Evolutionary conservation across 208 protist genomes (phyloP).

Genomic region (Trypanosoma cruzi): DNA sequence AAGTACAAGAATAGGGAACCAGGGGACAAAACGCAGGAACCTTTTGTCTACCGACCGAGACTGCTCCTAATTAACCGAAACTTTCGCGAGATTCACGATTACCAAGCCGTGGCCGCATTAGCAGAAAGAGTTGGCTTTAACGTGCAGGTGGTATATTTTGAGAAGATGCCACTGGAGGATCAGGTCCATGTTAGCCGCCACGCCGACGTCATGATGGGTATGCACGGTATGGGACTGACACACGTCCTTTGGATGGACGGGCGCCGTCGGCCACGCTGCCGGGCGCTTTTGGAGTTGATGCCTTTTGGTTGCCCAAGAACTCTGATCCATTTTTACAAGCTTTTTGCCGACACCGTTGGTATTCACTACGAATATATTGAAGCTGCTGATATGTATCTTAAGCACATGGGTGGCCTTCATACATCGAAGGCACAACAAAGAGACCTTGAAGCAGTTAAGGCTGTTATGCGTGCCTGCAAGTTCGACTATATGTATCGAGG

Average conservation of each 20-base stretch:
- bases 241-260: slow-evolving; percentile 53
- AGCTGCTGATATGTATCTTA: slow-evolving; percentile 31
- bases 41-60: slow-evolving; percentile 17
- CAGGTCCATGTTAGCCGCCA: slow-evolving; percentile 48
- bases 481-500: not conserved
- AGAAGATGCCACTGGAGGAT: slow-evolving; percentile 29
- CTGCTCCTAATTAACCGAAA: slow-evolving; percentile 45
- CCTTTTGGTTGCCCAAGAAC: slow-evolving; percentile 34
- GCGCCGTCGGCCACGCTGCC: slow-evolving; percentile 24
- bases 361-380: slow-evolving; percentile 28
- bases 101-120: slow-evolving; percentile 24
- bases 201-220: slow-evolving; percentile 51
- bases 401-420: not conserved
- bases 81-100: slow-evolving; percentile 36
- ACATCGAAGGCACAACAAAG: not conserved
- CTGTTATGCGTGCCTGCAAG: not conserved
- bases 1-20: not conserved
- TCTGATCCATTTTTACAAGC: slow-evolving; percentile 25
- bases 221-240: slow-evolving; percentile 40
- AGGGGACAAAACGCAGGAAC: not conserved
- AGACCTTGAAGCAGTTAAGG: not conserved
- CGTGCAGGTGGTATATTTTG: slow-evolving; percentile 35
- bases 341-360: slow-evolving; percentile 17
- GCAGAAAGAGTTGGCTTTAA: slow-evolving; percentile 43
- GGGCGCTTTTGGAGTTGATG: slow-evolving; percentile 42